Evolutionary conservation across 495 filamentous ascomycete genomes (phyloP), one percentile per base, ranked within the genome.

Genomic region (Hyaloscypha finlandica): DNA sequence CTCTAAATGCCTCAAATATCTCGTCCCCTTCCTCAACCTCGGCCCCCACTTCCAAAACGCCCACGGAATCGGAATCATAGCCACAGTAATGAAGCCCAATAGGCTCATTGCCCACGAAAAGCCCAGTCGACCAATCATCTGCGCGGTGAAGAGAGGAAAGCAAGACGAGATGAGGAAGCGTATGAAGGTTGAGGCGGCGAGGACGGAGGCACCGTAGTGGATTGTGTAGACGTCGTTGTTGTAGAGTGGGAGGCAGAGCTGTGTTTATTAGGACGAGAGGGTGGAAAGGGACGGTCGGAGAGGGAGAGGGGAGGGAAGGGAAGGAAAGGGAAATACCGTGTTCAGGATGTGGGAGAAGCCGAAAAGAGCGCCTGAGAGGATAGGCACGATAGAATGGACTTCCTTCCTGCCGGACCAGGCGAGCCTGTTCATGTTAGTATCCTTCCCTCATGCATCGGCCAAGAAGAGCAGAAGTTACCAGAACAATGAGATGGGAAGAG

Each of bases 61-160:
- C 37, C 37, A 68, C 29, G 86, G 86, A 35, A 88, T 77, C 0
- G 86, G 86, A 67, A 88, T 78, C 71, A 89, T 61, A 14, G 79
- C 75, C 16, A 89, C 68, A 11, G 84, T 79, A 51, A 89, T 73
- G 66, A 89, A 89, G 0, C 82, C 86, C 8, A 89, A 68, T 29
- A 89, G 58, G 73, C 81, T 85, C 2, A 79, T 85, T 12, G 87
- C 86, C 86, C 86, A 89, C 35, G 75, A 78, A 42, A 83, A 77
- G n/a, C 84, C 85, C 5, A 89, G 31, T 0, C 42, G 31, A 12
- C 60, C 19, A n/a, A 59, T 12, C 60, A 68, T 85, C 59, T 81
- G 80, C 20, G 82, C 69, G 2, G 83, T 84, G 65, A 89, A 87
- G 3, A 92, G 79, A 11, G 89, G 90, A 70, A 90, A 91, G 0